These are phyloP conservation scores for Talaromyces atroroseus DNA, from an alignment of 2,329 filamentous ascomycete species.

Conservation along the genomic window DNA sequence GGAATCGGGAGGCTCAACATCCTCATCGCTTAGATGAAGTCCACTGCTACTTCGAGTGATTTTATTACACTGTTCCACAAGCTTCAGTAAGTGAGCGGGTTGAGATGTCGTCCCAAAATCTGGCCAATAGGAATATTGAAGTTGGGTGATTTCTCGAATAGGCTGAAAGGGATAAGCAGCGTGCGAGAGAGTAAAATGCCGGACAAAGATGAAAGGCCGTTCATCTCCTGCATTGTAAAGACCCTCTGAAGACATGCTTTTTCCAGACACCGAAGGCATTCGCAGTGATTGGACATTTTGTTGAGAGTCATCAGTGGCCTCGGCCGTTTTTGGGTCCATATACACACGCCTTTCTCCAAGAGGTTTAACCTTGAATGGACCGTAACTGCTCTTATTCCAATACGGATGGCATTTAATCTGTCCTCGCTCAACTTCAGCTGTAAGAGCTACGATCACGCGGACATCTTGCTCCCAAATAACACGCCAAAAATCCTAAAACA, in stretches of 20 bases:
- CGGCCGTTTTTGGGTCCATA: constrained; percentile 58
- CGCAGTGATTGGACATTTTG: constrained; percentile 32
- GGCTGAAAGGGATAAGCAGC: constrained; percentile 71
- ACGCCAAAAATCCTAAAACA: constrained; percentile 84
- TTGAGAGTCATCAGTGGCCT: constrained; percentile 31
- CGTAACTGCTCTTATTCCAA: constrained; percentile 77
- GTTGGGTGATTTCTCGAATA: constrained; percentile 85
- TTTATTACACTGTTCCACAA: constrained; percentile 82
- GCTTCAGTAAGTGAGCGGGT: constrained; percentile 74
- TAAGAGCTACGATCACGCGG: constrained; percentile 92
- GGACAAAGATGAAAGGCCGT: constrained; percentile 70
- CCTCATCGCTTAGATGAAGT: constrained; percentile 30
- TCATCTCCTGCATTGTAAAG: constrained; percentile 43
- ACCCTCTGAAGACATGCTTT: constrained; percentile 27
- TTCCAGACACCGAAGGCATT: constrained; percentile 24
- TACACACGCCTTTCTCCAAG: constrained; percentile 79
- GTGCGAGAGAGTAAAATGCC: constrained; percentile 81
- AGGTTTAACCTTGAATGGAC: constrained; percentile 65
- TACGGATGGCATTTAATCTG: constrained; percentile 94
- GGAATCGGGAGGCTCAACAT: constrained; percentile 50
- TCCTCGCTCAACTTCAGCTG: constrained; percentile 86
- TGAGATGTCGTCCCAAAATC: constrained; percentile 92
- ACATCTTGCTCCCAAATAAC: constrained; percentile 96
- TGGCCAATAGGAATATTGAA: constrained; percentile 95
- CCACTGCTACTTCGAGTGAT: constrained; percentile 46